A percentile compares a stretch with the other conserved stretches of the same genome.
These are phyloP conservation scores for Myochromella boudieri DNA, from an alignment of 768 basidiomycete genomes.

Conservation along the genomic window DNA sequence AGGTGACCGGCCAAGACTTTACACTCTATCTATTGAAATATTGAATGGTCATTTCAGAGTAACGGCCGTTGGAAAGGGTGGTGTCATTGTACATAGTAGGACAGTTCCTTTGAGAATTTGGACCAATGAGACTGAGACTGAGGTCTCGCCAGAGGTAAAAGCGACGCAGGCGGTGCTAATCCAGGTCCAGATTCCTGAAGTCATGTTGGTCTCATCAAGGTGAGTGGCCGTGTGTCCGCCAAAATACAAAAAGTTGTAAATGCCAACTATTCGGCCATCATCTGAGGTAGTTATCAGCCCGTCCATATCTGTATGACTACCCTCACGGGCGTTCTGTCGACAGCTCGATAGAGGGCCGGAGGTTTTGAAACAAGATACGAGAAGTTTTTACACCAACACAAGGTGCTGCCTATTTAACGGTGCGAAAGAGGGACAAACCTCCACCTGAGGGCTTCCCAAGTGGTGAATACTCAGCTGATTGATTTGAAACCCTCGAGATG, in stretches of 20 bases:
- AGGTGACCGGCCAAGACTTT: neutral
- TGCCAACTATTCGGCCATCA: slow-evolving; percentile 1
- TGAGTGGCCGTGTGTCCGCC: neutral
- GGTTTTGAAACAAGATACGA: neutral
- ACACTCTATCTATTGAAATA: neutral
- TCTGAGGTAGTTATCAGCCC: neutral
- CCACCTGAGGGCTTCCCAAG: neutral
- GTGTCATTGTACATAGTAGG: slow-evolving; percentile 1
- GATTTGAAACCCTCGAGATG: neutral
- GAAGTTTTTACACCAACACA: no score
- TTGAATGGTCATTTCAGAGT: neutral
- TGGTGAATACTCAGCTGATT: neutral
- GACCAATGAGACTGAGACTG: neutral
- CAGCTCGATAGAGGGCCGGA: neutral
- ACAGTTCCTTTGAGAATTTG: neutral
- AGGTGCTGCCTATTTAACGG: no score
- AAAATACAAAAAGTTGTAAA: neutral
- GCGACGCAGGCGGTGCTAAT: neutral
- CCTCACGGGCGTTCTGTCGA: neutral
- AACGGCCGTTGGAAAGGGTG: neutral
- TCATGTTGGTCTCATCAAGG: neutral
- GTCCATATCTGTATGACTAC: neutral
- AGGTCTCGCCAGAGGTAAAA: neutral
- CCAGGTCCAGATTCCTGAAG: neutral
- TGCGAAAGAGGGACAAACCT: neutral